These are phyloP conservation scores for Ceratobasidium sp. DNA, from an alignment of 1,284 basidiomycete genomes.

Conservation along the genomic window DNA sequence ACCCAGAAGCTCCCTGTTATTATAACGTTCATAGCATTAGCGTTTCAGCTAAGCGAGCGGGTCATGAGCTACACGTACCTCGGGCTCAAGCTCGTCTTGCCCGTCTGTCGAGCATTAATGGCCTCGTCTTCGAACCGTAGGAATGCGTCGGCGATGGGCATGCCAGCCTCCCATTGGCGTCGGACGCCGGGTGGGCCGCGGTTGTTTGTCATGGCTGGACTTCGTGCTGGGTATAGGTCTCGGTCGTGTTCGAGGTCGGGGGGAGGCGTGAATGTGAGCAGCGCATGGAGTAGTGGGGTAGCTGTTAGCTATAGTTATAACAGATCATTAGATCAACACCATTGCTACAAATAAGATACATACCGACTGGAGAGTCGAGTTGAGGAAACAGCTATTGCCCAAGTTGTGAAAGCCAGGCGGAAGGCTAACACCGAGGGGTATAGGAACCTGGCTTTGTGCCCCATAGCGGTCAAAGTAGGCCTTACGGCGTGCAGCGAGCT, in stretches of 20 bases:
- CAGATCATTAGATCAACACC: not conserved
- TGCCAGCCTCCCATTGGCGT: slow-evolving; percentile 42
- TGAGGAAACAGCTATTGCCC: slow-evolving; percentile 57
- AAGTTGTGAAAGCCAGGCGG: slow-evolving; percentile 53
- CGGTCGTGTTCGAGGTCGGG: slow-evolving; percentile 49
- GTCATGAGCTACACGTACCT: slow-evolving; percentile 45
- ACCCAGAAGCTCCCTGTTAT: slow-evolving; percentile 68
- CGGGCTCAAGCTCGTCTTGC: slow-evolving; percentile 53
- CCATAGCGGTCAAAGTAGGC: slow-evolving; percentile 32
- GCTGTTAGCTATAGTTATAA: slow-evolving; percentile 50
- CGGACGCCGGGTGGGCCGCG: slow-evolving; percentile 48
- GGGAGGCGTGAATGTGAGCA: slow-evolving; percentile 50
- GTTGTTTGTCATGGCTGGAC: slow-evolving; percentile 52
- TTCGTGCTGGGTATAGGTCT: slow-evolving; percentile 50
- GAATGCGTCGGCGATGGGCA: slow-evolving; percentile 50
- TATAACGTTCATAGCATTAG: not conserved
- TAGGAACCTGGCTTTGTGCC: not conserved
- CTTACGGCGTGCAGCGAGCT: slow-evolving; percentile 38
- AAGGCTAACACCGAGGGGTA: slow-evolving; percentile 33
- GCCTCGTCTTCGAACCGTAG: slow-evolving; percentile 49
- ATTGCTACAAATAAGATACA: not conserved
- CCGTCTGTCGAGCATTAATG: slow-evolving; percentile 48
- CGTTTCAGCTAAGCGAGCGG: not conserved
- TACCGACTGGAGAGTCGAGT: slow-evolving; percentile 55
- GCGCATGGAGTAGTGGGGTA: slow-evolving; percentile 51